A percentile compares a stretch with the other conserved stretches of the same genome.
Conservation (phyloP, 225 moss, liverwort and hornwort genomes). For the Marchantia paleacea region DNA sequence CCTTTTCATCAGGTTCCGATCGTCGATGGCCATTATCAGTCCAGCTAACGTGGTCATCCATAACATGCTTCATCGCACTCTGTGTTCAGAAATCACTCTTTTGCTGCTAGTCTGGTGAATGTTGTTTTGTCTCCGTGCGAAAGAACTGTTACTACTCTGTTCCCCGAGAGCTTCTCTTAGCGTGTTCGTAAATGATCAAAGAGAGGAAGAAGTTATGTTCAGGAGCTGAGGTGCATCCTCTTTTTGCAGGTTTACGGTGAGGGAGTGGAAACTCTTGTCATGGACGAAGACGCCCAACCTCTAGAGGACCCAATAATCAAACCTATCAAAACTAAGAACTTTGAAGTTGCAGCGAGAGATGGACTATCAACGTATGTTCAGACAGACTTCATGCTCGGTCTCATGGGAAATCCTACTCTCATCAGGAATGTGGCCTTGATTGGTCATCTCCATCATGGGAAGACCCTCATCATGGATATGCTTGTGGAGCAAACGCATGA, state of each 20-base stretch:
- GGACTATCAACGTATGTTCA: slow-evolving; percentile 74
- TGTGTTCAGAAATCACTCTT: too few species aligned
- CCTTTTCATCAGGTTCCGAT: too few species aligned
- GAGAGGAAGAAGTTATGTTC: too few species aligned
- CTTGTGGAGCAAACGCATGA: slow-evolving; percentile 88
- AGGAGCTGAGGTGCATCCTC: not conserved
- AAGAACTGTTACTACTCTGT: too few species aligned
- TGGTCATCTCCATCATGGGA: slow-evolving; percentile 90
- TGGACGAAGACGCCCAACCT: slow-evolving; percentile 99
- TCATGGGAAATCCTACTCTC: slow-evolving; percentile 85
- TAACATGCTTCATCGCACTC: too few species aligned
- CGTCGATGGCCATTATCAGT: too few species aligned
- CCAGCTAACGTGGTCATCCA: too few species aligned
- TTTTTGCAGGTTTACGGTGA: slow-evolving; percentile 70
- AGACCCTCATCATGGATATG: slow-evolving; percentile 97
- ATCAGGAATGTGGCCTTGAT: slow-evolving; percentile 91
- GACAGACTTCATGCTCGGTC: slow-evolving; percentile 81
- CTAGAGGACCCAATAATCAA: slow-evolving; percentile 94
- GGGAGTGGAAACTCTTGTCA: slow-evolving; percentile 92
- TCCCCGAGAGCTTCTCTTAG: too few species aligned
- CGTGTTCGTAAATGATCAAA: too few species aligned
- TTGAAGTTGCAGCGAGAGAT: slow-evolving; percentile 82
- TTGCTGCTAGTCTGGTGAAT: too few species aligned
- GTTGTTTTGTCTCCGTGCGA: too few species aligned
- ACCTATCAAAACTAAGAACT: slow-evolving; percentile 79